Evolutionary conservation across 768 basidiomycete species (phyloP).

Genomic region (Cystobasidium tubakii): DNA sequence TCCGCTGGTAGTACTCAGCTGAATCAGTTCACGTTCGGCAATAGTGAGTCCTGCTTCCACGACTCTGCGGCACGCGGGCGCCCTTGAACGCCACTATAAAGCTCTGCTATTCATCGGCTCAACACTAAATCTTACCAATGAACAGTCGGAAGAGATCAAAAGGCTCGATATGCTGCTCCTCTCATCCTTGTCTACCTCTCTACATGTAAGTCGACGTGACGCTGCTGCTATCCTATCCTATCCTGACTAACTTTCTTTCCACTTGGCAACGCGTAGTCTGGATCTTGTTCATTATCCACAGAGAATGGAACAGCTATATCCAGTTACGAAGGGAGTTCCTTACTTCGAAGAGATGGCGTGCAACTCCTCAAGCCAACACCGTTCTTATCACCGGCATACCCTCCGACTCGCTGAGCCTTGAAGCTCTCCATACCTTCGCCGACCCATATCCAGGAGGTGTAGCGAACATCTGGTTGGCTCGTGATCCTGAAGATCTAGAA

Average conservation of each 20-base stretch:
- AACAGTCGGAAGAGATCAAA: constrained; percentile 49
- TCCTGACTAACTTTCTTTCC: background rate
- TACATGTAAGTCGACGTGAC: background rate
- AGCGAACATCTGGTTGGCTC: constrained; percentile 83
- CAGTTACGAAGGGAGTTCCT: constrained; percentile 34
- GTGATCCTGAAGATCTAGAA: constrained; percentile 61
- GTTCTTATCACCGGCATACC: constrained; percentile 37
- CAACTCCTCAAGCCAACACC: constrained; percentile 33
- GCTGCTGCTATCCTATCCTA: background rate
- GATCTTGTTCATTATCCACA: constrained; percentile 33
- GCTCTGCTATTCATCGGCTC: constrained; percentile 53
- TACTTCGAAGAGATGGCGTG: constrained; percentile 18
- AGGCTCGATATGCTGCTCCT: constrained; percentile 68
- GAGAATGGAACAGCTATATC: constrained; percentile 27
- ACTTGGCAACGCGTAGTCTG: constrained; percentile 10
- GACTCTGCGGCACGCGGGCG: too few species aligned
- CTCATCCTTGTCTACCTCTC: constrained; percentile 61
- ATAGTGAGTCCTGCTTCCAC: constrained; percentile 34
- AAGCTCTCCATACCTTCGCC: constrained; percentile 18
- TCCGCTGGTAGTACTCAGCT: constrained; percentile 2
- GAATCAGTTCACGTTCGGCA: constrained; percentile 29
- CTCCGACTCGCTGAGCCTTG: constrained; percentile 12
- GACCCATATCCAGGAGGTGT: constrained; percentile 77
- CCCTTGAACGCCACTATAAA: constrained; percentile 39
- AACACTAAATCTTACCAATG: background rate